A percentile compares a stretch with the other conserved stretches of the same genome.
phyloP scores from a whole-genome alignment of 2,329 filamentous ascomycete genomes.

The Cercospora nicotianae region DNA sequence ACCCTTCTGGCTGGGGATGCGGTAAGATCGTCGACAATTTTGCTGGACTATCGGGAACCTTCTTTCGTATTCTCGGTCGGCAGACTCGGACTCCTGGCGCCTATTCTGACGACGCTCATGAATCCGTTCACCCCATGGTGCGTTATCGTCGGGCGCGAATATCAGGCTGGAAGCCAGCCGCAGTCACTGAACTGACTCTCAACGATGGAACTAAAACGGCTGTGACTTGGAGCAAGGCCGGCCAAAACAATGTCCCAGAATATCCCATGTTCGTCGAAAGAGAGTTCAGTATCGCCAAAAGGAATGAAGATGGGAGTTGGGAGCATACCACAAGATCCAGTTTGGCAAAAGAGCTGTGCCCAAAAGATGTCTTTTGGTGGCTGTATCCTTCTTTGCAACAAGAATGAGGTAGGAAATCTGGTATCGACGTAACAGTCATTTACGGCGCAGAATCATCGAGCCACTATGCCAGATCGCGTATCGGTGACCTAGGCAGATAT shows the following conservation, averaged over 20 bases:
- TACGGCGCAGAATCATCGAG: not conserved
- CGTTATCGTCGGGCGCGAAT: constrained; percentile 16
- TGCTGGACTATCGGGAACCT: constrained; percentile 13
- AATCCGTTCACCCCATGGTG: constrained; percentile 19
- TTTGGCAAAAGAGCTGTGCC: constrained; percentile 2
- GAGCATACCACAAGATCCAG: not conserved
- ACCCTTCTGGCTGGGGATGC: constrained; percentile 20
- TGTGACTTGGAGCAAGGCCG: not conserved
- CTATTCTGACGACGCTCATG: constrained; percentile 10
- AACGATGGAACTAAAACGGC: not conserved
- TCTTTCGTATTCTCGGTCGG: constrained; percentile 18
- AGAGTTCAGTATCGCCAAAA: not conserved
- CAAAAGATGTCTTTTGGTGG: not conserved
- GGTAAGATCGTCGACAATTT: constrained; percentile 24
- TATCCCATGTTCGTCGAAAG: not conserved
- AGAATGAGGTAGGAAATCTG: not conserved
- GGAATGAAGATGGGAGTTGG: not conserved
- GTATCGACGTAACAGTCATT: not conserved
- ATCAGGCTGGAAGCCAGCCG: constrained; percentile 12
- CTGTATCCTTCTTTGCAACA: not conserved
- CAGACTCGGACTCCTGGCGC: constrained; percentile 13
- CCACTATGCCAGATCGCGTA: not conserved
- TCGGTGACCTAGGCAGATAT: not conserved
- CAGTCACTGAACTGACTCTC: not conserved
- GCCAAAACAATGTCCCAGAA: not conserved